phyloP scores from a whole-genome alignment of 2,329 filamentous ascomycete species.

The Apiospora rasikravindrae region DNA sequence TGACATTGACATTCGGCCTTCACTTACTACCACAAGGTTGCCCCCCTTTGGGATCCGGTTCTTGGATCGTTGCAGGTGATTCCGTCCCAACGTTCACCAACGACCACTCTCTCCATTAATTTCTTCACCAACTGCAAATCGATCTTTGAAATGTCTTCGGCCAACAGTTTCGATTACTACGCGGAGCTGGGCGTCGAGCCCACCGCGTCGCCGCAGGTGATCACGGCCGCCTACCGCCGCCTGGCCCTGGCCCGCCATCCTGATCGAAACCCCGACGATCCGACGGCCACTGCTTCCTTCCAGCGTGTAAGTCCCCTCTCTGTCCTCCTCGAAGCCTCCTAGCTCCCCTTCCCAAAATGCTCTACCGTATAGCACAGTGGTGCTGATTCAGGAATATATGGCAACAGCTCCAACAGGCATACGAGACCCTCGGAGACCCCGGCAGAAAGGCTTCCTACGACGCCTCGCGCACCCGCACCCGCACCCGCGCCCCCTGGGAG shows the following conservation, averaged over 20 bases:
- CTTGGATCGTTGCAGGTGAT: too few relatives aligned
- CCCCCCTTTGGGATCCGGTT: too few relatives aligned
- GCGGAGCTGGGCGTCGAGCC: neutral
- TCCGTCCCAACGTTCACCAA: too few relatives aligned
- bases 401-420: neutral
- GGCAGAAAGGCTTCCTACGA: neutral
- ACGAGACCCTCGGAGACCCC: neutral
- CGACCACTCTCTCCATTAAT: too few relatives aligned
- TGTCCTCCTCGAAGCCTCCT: too few relatives aligned
- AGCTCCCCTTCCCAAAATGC: rapidly evolving
- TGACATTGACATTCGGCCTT: too few relatives aligned
- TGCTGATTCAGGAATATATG: neutral
- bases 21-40: too few relatives aligned
- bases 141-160: neutral
- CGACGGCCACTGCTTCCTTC: neutral
- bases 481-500: too few relatives aligned
- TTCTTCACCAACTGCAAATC: neutral
- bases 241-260: neutral
- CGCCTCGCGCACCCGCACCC: neutral
- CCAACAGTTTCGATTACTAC: neutral
- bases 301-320: neutral
- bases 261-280: neutral
- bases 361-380: neutral
- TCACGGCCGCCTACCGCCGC: neutral
- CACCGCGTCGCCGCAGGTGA: neutral